Base-by-base conservation (phyloP, 805 yeast species). In the Pichia kluyveri region DNA sequence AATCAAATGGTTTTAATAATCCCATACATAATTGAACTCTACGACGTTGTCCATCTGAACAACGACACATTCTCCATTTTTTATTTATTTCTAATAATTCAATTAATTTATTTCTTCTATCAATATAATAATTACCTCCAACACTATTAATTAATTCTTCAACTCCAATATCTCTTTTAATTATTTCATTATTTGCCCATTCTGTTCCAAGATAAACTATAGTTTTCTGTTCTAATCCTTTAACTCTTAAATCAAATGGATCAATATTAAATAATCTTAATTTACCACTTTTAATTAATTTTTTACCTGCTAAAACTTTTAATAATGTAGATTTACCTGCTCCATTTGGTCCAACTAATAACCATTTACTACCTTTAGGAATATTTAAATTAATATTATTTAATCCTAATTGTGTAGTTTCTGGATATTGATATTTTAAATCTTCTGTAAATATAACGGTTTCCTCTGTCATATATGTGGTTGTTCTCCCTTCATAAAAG, bases 1-100 rank as follows among this genome's bases (percentile, higher is more conserved):
- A 72, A 51, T 79, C 80, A 96, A 97, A 93, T 7, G 97, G 97
- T 57, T 83, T 82, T 51, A 91, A 68, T 43, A 93, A 71, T 0
- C 98, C 98, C 96, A 93, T 89, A 34, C 83, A 86, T 49, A 93
- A 69, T 61, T 93, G 99, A 1, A 93, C 98, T 51, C 99, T 72
- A 56, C 99, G 74, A 51, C 98, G 76, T 62, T 93, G 97, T 28
- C 99, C 99, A 62, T 93, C 99, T 43, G 95, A 84, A 39, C 91
- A 82, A 44, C 77, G 79, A 55, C 86, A 84, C 97, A 93, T 90
- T 55, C 89, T 79, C 99, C 99, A 93, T 17, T 73, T 71, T 28
- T 88, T 73, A 58, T 91, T 95, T 48, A 93, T 82, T 57, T 91
- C 99, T 54, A 93, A 69, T 46, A 93, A 73, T 34, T 82, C 77